Conservation (phyloP, 1,139 yeast genomes). For the Tardiomyces digboiensis region DNA sequence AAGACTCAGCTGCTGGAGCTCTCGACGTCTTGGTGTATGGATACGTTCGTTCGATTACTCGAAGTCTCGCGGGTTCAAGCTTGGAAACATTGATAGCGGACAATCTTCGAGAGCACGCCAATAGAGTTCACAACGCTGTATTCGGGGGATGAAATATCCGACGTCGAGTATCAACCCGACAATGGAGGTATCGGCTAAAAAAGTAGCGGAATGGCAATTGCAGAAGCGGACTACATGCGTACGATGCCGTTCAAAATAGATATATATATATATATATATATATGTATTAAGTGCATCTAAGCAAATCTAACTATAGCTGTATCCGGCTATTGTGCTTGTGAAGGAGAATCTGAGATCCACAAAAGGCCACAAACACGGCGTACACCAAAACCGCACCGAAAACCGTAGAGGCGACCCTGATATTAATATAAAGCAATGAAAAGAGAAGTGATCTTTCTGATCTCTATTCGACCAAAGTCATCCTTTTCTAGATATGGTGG, state of each 20-base stretch:
- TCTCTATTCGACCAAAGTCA: too few relatives aligned
- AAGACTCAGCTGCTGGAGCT: constrained; percentile 9
- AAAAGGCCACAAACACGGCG: constrained; percentile 67
- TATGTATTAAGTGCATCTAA: constrained; percentile 1
- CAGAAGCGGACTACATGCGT: too few relatives aligned
- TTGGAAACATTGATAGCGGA: constrained; percentile 12
- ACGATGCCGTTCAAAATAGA: too few relatives aligned
- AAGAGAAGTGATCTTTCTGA: too few relatives aligned
- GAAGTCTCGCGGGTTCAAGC: constrained; percentile 8
- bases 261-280: too few relatives aligned
- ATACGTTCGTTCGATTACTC: constrained; percentile 16
- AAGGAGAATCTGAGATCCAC: constrained; percentile 73
- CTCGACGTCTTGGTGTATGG: constrained; percentile 18
- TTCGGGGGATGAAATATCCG: constrained; percentile 1
- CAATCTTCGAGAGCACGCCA: constrained; percentile 10
- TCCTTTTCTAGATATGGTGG: too few relatives aligned
- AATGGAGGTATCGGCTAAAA: too few relatives aligned
- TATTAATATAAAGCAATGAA: too few relatives aligned
- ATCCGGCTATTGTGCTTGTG: constrained; percentile 56
- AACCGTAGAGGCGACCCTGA: constrained; percentile 74
- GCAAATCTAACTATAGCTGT: constrained; percentile 23
- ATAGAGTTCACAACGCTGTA: constrained; percentile 8
- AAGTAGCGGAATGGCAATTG: too few relatives aligned
- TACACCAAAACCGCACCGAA: constrained; percentile 87
- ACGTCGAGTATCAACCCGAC: too few relatives aligned